Evolutionary conservation across 2,329 filamentous ascomycete species (phyloP), one percentile per base, ranked within the genome.

Genomic region (Rutstroemia sp.): DNA sequence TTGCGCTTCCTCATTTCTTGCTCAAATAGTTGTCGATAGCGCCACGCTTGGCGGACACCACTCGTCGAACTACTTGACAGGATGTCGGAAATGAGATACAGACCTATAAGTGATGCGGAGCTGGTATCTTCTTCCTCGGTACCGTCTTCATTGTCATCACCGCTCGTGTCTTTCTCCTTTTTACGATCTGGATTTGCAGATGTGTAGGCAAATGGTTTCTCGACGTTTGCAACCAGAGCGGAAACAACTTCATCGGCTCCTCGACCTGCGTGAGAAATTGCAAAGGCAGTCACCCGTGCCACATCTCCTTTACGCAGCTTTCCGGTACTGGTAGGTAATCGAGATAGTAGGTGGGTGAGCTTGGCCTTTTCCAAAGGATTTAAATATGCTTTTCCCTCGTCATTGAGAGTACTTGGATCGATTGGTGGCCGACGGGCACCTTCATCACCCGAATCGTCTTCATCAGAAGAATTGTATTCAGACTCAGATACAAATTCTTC

Each of bases 201-300:
- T 1, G 84, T 89, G 62, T 86, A 82, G 5, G 84, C 80, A 57
- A 95, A 83, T 0, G 94, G 94, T 51, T 79, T 82, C 58, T 87
- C 78, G 37, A 97, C 78, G 65, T 99, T 97, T 1, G 84, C 79
- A 0, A 95, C 81, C 39, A 97, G 84, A 72, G 95, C 82, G 50
- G 92, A 82, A n/a, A 95, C 91, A 38, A 96, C 86, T 73, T 97
- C 94, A 61, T 95, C 88, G 12, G 89, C 88, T 16, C 92, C 94
- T 19, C 84, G 80, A 41, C 87, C 89, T 1, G 91, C 88, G 69
- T 97, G 90, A 2, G 86, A 86, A 56, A 97, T 90, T 12, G 92
- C 92, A 71, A 97, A 96, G 3, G 87, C 81, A 1, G 92, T 92
- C 2, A 96, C 78, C 5, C 91, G 81, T 1, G 90, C 92, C 47